Percentiles rank a stretch among this genome's conserved stretches.
Evolutionary conservation across 805 yeast genomes (phyloP).

Genomic region (Diddensiella santjacobensis): DNA sequence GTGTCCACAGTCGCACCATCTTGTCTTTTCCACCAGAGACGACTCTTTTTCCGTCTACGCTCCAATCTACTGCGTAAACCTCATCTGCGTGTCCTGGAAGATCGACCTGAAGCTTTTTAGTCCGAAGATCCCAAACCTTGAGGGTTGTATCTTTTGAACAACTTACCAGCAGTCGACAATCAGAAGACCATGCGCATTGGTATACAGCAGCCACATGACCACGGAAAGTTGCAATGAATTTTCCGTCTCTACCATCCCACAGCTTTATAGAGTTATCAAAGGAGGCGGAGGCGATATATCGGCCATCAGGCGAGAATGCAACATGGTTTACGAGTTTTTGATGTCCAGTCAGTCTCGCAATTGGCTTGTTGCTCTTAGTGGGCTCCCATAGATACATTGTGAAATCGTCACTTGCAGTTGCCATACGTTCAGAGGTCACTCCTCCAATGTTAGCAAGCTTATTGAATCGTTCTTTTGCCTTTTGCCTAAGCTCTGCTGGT

Average conservation of each 20-base stretch:
- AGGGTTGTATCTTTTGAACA: slow-evolving; percentile 95
- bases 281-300: slow-evolving; percentile 84
- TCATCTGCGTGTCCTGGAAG: slow-evolving; percentile 96
- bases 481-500: slow-evolving; percentile 43
- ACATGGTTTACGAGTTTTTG: slow-evolving; percentile 96
- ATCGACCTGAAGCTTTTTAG: slow-evolving; percentile 79
- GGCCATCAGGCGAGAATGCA: slow-evolving; percentile 92
- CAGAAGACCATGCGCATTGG: slow-evolving; percentile 97
- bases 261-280: slow-evolving; percentile 92
- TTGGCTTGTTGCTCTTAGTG: slow-evolving; percentile 68
- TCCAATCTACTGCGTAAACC: slow-evolving; percentile 97
- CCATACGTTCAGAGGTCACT: slow-evolving; percentile 64
- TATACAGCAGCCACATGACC: slow-evolving; percentile 98
- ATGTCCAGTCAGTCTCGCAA: slow-evolving; percentile 95
- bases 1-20: slow-evolving; percentile 89
- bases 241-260: slow-evolving; percentile 95
- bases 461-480: slow-evolving; percentile 59
- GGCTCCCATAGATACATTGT: slow-evolving; percentile 99
- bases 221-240: slow-evolving; percentile 81
- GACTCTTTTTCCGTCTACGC: slow-evolving; percentile 87
- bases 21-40: slow-evolving; percentile 99
- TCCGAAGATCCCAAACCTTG: slow-evolving; percentile 92
- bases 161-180: slow-evolving; percentile 83
- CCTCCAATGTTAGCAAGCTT: slow-evolving; percentile 61
- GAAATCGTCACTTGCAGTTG: slow-evolving; percentile 94